phyloP scores from a whole-genome alignment of 2,329 filamentous ascomycete species.

The Aspergillus awamori region DNA sequence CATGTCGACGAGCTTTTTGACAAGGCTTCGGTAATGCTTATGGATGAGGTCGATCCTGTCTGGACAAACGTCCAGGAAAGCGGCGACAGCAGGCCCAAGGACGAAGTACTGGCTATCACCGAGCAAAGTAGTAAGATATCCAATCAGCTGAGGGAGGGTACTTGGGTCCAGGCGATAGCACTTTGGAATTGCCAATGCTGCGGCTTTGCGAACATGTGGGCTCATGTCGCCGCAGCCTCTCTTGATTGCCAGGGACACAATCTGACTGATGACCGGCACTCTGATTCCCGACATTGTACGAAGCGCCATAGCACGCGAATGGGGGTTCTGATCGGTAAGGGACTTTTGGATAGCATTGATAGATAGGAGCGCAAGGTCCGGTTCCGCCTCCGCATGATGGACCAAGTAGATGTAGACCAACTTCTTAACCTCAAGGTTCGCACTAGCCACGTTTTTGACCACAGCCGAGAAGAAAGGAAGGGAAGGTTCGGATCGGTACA shows the following conservation, averaged over 20 bases:
- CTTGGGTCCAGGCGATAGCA: constrained; percentile 89
- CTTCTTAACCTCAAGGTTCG: constrained; percentile 94
- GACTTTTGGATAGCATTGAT: constrained; percentile 99
- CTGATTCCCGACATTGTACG: constrained; percentile 96
- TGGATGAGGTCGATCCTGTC: constrained; percentile 87
- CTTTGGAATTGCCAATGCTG: constrained; percentile 91
- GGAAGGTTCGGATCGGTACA: constrained; percentile 87
- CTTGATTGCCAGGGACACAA: constrained; percentile 94
- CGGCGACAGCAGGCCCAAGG: constrained; percentile 86
- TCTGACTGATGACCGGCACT: constrained; percentile 97
- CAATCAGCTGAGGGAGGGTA: constrained; percentile 80
- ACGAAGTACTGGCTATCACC: constrained; percentile 96
- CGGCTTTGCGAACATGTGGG: constrained; percentile 87
- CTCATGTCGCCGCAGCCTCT: constrained; percentile 93
- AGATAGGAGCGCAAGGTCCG: constrained; percentile 89
- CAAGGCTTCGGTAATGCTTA: constrained; percentile 79
- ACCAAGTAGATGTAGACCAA: constrained; percentile 98
- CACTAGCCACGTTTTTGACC: constrained; percentile 95
- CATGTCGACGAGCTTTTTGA: constrained; percentile 95
- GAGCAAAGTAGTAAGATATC: constrained; percentile 75
- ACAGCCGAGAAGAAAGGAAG: constrained; percentile 95
- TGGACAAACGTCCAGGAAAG: constrained; percentile 87
- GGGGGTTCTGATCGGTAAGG: constrained; percentile 86
- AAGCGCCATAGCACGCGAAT: constrained; percentile 86
- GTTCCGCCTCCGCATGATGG: constrained; percentile 93